Conservation (phyloP, 805 yeast species). For the Saccharomycopsis selenospora region DNA sequence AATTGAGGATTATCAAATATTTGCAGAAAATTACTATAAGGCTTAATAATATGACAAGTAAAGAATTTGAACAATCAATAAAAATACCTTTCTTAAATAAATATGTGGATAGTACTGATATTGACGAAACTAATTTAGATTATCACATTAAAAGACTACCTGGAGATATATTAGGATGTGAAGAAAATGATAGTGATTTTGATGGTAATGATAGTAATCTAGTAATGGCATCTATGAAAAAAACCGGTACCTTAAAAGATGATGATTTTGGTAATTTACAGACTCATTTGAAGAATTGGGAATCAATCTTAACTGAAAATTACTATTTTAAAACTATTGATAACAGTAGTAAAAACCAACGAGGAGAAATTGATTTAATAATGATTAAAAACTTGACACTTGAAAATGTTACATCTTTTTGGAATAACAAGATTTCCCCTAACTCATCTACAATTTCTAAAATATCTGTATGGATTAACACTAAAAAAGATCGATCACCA, state of each 20-base stretch:
- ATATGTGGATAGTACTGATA: slow-evolving; percentile 18
- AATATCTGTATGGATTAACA: slow-evolving; percentile 29
- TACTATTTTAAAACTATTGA: slow-evolving; percentile 34
- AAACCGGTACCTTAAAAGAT: slow-evolving; percentile 22
- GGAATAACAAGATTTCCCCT: slow-evolving; percentile 31
- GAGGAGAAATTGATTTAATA: slow-evolving; percentile 27
- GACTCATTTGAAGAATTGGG: slow-evolving; percentile 43
- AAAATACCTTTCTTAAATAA: slow-evolving; percentile 33
- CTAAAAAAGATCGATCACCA: slow-evolving; percentile 24
- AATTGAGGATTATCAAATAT: slow-evolving; percentile 41
- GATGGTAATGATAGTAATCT: slow-evolving; percentile 20
- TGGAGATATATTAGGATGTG: slow-evolving; percentile 31
- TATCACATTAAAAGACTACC: slow-evolving; percentile 30
- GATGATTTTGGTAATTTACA: slow-evolving; percentile 23
- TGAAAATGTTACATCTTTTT: slow-evolving; percentile 32
- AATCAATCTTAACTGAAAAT: slow-evolving; percentile 39
- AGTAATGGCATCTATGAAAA: slow-evolving; percentile 18
- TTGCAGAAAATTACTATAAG: slow-evolving; percentile 35
- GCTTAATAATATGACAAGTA: slow-evolving; percentile 28
- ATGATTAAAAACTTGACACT: slow-evolving; percentile 30
- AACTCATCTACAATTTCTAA: slow-evolving; percentile 33
- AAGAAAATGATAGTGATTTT: slow-evolving; percentile 28
- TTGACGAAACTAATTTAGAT: slow-evolving; percentile 25
- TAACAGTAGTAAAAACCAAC: slow-evolving; percentile 10
- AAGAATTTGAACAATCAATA: slow-evolving; percentile 31